phyloP scores from a whole-genome alignment of 257 asterid genomes.

The Solanum arcanum region DNA sequence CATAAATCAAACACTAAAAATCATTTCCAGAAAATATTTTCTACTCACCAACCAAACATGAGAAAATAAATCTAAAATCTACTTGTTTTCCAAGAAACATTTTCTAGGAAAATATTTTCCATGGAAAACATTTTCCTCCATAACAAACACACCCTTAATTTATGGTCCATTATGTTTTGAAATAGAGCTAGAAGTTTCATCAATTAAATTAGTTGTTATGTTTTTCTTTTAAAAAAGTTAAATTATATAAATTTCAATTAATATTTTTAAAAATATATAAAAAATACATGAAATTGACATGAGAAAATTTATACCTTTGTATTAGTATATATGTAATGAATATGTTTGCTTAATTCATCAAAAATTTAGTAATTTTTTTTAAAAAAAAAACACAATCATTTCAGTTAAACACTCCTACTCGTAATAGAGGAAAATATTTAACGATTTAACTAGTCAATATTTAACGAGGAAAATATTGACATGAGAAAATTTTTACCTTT shows the following conservation, averaged over 20 bases:
- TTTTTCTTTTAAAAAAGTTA: background rate
- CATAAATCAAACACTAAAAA: too few relatives aligned
- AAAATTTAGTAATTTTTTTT: background rate
- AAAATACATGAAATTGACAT: background rate
- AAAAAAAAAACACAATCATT: accelerated
- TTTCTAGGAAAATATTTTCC: too few relatives aligned
- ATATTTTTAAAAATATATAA: background rate
- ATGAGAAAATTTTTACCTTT: background rate
- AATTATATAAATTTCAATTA: background rate
- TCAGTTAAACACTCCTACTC: too few relatives aligned
- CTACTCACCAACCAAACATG: too few relatives aligned
- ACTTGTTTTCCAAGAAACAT: too few relatives aligned
- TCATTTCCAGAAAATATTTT: too few relatives aligned
- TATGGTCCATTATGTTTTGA: background rate
- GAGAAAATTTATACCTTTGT: background rate
- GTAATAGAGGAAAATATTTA: too few relatives aligned
- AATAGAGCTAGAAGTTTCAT: background rate
- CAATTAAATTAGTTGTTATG: background rate
- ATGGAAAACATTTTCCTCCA: too few relatives aligned
- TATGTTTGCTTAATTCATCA: background rate
- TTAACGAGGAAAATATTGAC: too few relatives aligned
- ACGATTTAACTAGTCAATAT: too few relatives aligned
- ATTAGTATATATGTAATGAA: background rate
- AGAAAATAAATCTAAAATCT: too few relatives aligned
- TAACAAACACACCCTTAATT: background rate